A percentile compares a stretch with the other conserved stretches of the same genome.
phyloP scores from a whole-genome alignment of 805 yeast genomes.

The Teunomyces stri region DNA sequence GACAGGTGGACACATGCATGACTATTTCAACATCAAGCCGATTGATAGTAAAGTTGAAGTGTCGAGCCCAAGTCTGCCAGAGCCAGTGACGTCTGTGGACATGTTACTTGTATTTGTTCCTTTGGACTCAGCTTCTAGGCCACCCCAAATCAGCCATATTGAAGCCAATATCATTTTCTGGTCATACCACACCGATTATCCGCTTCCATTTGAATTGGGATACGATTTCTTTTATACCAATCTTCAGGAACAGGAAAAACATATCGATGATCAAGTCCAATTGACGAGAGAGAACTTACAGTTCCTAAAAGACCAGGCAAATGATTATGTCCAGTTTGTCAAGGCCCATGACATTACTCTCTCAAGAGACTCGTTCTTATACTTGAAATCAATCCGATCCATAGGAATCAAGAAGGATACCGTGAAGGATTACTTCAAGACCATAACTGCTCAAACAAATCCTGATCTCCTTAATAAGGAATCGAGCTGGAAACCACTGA shows the following conservation, averaged over 20 bases:
- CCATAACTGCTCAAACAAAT: conserved; percentile 22
- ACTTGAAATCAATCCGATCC: conserved; percentile 36
- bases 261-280: conserved; percentile 25
- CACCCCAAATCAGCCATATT: conserved; percentile 33
- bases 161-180: conserved; percentile 39
- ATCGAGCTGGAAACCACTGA: conserved; percentile 28
- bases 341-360: conserved; percentile 31
- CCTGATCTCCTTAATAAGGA: conserved; percentile 23
- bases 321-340: conserved; percentile 32
- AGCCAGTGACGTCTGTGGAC: conserved; percentile 14
- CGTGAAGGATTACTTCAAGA: conserved; percentile 34
- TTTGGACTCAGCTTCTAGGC: conserved; percentile 18
- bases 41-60: background rate
- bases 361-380: conserved; percentile 32
- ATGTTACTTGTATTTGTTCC: conserved; percentile 28
- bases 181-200: conserved; percentile 41
- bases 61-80: conserved; percentile 4
- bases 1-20: background rate
- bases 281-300: conserved; percentile 35
- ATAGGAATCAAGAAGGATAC: conserved; percentile 41
- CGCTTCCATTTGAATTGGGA: conserved; percentile 37
- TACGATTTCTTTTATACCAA: conserved; percentile 42
- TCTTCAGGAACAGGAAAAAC: conserved; percentile 17
- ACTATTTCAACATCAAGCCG: background rate
- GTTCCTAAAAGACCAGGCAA: conserved; percentile 31